phyloP scores from a whole-genome alignment of 1,284 basidiomycete genomes.

The Ceratorhiza oryzae-sativae region DNA sequence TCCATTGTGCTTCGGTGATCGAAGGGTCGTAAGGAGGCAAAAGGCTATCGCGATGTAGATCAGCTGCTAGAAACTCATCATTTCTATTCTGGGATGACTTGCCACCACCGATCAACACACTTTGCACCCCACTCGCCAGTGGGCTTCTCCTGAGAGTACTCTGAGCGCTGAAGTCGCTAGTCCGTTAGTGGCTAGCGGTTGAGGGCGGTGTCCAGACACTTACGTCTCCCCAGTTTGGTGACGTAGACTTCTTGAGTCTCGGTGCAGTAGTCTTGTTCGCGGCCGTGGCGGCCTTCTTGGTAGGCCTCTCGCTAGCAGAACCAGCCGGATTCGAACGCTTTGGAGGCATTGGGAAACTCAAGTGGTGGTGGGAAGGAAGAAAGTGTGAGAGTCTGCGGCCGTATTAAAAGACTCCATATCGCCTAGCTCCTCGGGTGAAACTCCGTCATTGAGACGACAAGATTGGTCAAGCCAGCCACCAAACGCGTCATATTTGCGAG shows the following conservation, averaged over 20 bases:
- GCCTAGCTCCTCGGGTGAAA: neutral
- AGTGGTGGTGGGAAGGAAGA: conserved; percentile 1
- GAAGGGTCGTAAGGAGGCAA: conserved; percentile 10
- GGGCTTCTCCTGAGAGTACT: conserved; percentile 13
- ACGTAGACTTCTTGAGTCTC: neutral
- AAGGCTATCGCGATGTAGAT: conserved; percentile 5
- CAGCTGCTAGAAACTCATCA: neutral
- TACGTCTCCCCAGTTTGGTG: conserved; percentile 21
- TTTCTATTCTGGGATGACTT: neutral
- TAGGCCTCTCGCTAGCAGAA: neutral
- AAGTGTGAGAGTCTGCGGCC: neutral
- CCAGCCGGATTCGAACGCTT: conserved; percentile 19
- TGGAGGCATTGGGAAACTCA: conserved; percentile 6
- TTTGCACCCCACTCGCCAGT: conserved; percentile 14
- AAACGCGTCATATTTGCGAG: neutral
- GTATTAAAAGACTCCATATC: neutral
- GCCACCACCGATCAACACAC: conserved; percentile 31
- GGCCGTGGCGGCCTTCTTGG: conserved; percentile 9
- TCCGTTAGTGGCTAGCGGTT: neutral
- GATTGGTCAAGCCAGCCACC: neutral
- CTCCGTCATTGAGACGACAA: neutral
- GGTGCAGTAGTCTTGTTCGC: neutral
- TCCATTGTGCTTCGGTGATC: conserved; percentile 31
- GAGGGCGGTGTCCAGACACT: neutral
- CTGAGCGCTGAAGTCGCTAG: neutral